Percentiles rank a stretch among this genome's conserved stretches.
phyloP scores from a whole-genome alignment of 257 asterid species.

The Linderniella brevidens region DNA sequence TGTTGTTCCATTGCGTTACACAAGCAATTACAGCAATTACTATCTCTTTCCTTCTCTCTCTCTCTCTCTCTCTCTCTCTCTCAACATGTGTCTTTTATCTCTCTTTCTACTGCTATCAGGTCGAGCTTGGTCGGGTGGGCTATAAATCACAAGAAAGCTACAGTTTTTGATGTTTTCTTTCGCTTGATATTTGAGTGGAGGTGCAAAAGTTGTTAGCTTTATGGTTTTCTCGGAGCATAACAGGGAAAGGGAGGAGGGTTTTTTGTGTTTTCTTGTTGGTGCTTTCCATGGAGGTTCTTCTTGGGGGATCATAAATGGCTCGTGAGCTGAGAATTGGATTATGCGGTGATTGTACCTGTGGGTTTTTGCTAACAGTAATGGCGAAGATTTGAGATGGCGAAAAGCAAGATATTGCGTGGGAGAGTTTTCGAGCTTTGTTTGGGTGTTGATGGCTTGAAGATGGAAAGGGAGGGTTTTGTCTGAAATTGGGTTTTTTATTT shows the following conservation, averaged over 20 bases:
- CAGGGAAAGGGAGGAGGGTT: slow-evolving; percentile 9
- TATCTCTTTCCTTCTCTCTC: slow-evolving; percentile 3
- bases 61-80: slow-evolving; percentile 10
- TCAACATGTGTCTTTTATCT: not conserved
- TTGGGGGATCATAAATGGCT: slow-evolving; percentile 4
- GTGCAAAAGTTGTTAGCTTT: slow-evolving; percentile 9
- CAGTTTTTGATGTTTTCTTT: slow-evolving; percentile 11
- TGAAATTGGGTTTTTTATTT: slow-evolving; percentile 11
- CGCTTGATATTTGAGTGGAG: slow-evolving; percentile 10
- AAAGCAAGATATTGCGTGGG: slow-evolving; percentile 6
- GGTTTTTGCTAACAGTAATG: too few relatives aligned
- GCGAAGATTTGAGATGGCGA: slow-evolving; percentile 12
- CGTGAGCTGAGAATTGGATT: slow-evolving; percentile 14
- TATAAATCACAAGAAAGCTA: slow-evolving; percentile 21
- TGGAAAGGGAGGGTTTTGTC: slow-evolving; percentile 16
- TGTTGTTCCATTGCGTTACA: slow-evolving; percentile 2
- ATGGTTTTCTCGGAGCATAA: slow-evolving; percentile 8
- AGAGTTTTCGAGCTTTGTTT: slow-evolving; percentile 11
- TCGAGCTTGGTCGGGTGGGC: slow-evolving; percentile 61
- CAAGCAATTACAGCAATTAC: slow-evolving; percentile 3
- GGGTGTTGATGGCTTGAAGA: slow-evolving; percentile 9
- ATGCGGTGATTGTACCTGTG: too few relatives aligned
- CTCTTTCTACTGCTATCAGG: slow-evolving; percentile 51
- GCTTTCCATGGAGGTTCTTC: slow-evolving; percentile 8
- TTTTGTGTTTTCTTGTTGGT: slow-evolving; percentile 2